Evolutionary conservation across 495 filamentous ascomycete species (phyloP), one percentile per base, ranked within the genome.

Genomic region (Neurospora sp.): DNA sequence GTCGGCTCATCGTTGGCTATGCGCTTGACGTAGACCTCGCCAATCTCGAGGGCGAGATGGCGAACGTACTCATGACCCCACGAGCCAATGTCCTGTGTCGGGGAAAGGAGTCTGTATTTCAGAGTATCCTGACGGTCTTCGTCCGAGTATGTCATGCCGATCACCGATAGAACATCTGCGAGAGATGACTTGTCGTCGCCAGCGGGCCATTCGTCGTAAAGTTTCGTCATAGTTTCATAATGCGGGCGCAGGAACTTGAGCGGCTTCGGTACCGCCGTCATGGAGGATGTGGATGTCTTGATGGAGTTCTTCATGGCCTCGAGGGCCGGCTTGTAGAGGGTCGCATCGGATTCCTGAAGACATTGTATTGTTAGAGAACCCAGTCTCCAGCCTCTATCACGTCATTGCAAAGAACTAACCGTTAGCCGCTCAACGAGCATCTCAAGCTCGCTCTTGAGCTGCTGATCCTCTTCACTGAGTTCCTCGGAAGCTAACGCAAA

Each of bases 61-160:
- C 96, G 89, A 74, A 97, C 92, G 80, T 99, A 99, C 88, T 99
- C 96, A 82, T 99, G 96, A 71, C 96, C 96, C 96, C 96, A 99
- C 13, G 94, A 96, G 48, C 92, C 93, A 79, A 98, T 92, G 81
- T 99, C 96, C 77, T 93, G 87, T 17, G 94, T 93, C 59, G 94
- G 94, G 36, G 94, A 90, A 39, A 97, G 88, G 21, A 99, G 87
- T 76, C 96, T 90, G 84, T 95, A 99, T 83, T 96, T 98, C 74
- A 99, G 88, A 42, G 95, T 96, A 81, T 98, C 96, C 77, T 96
- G 88, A 79, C 94, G 92, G 78, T 96, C 92, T 82, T 98, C 96
- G 76, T 98, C 96, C 71, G 95, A 96, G 82, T 94, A 97, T 45
- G 96, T 99, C 96, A 99, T 99, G 74, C 96, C 96, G 71, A 99